Base-by-base conservation (phyloP, 495 filamentous ascomycete species). In the Podospora bellae-mahoneyi region DNA sequence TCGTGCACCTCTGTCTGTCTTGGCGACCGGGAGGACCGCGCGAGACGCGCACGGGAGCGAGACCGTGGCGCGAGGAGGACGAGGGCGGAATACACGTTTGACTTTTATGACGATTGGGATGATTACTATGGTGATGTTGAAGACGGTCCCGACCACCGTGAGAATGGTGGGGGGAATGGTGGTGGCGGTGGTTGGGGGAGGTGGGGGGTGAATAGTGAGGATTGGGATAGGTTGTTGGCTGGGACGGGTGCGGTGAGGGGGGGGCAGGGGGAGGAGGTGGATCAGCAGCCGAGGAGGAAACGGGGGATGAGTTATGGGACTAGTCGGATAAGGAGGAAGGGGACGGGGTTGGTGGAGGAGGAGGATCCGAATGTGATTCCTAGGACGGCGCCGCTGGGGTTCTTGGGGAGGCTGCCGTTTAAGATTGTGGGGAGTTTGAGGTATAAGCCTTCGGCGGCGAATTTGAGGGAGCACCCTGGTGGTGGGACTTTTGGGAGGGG, bases 41-140 rank as follows among this genome's bases (percentile, higher is more conserved):
- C 87, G 26, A 87, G 91, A 5, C 86, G 92, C 59, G 83, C 86
- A 63, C 82, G 84, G 54, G 83, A 86, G 68, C 78, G 84, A 34
- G 86, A 79, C 15, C 75, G 81, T 13, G 83, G 84, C 10, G 78
- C 80, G 0, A 68, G 75, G 7, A 81, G 89, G 69, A 90, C 89
- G 10, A 80, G 88, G 54, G 89, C 91, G 28, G 93, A 97, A 75
- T 87, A 89, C 55, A 91, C 86, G 69, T 99, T 99, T 72, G 96
- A 97, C 72, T 99, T 99, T 81, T 99, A 99, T 80, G 95, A 99
- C 76, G 94, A 97, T 74, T 97, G 94, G 93, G 92, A 97, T 62
- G 92, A 93, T 65, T 84, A 73, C n/a, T 76, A 76, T 34, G 77
- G 79, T 27, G 76, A 72, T 15, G 64, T 9, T 26, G 65, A 62